These are phyloP conservation scores for Gynandropsis gynandra DNA, from an alignment of 345 rosid genomes.

Conservation along the genomic window DNA sequence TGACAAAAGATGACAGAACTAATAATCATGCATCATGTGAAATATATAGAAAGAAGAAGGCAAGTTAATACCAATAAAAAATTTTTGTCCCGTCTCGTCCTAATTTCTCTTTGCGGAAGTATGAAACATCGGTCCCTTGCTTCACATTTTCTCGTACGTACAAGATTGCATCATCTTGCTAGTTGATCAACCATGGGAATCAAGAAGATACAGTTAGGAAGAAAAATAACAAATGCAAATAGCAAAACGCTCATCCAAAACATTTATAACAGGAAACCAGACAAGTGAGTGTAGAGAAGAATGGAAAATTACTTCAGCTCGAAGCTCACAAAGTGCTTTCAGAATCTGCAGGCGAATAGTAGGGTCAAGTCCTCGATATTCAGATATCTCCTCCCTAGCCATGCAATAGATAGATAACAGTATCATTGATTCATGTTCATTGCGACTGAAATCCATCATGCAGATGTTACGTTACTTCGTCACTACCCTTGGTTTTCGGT, in stretches of 20 bases:
- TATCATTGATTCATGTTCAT: slow-evolving; percentile 4
- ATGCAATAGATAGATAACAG: slow-evolving; percentile 19
- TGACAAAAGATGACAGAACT: slow-evolving; percentile 7
- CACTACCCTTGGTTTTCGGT: slow-evolving; percentile 51
- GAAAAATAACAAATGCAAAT: slow-evolving; percentile 11
- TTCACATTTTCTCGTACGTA: slow-evolving; percentile 47
- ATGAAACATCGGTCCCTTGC: slow-evolving; percentile 37
- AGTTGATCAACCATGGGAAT: slow-evolving; percentile 22
- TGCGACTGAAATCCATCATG: slow-evolving; percentile 5
- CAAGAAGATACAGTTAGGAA: slow-evolving; percentile 3
- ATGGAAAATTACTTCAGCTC: slow-evolving; percentile 48
- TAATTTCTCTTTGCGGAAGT: slow-evolving; percentile 57
- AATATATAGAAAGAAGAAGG: slow-evolving; percentile 14
- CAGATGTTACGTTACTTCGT: slow-evolving; percentile 4
- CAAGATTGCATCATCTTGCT: slow-evolving; percentile 66
- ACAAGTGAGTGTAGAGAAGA: neutral
- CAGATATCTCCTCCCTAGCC: slow-evolving; percentile 55
- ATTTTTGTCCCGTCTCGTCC: slow-evolving; percentile 53
- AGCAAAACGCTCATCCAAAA: no score
- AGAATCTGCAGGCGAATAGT: slow-evolving; percentile 48
- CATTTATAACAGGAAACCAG: neutral
- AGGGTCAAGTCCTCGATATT: slow-evolving; percentile 57
- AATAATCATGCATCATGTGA: slow-evolving; percentile 15
- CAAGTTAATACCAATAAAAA: slow-evolving; percentile 59
- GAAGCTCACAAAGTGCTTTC: slow-evolving; percentile 84